phyloP scores from a whole-genome alignment of 441 rosid species.

The Gossypium lobatum region DNA sequence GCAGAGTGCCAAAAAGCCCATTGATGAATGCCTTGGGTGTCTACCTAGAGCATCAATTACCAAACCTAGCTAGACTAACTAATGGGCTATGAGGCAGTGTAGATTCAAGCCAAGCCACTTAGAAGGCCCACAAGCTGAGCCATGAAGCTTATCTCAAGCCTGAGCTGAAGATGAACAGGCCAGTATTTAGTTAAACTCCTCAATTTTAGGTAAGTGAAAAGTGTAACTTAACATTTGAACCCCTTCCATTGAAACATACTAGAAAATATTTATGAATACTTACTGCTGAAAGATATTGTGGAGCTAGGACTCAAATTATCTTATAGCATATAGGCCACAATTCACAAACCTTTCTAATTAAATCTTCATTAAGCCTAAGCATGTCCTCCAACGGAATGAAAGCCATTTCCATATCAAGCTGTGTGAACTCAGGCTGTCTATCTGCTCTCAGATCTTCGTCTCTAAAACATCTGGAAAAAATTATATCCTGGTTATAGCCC shows the following conservation, averaged over 20 bases:
- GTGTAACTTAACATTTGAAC: not conserved
- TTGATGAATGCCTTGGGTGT: not conserved
- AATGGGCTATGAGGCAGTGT: not conserved
- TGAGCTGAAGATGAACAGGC: not conserved
- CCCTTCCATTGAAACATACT: not conserved
- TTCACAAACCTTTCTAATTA: conserved; percentile 68
- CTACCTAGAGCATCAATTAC: not conserved
- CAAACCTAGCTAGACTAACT: conserved; percentile 7
- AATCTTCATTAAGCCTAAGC: conserved; percentile 81
- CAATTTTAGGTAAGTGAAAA: not conserved
- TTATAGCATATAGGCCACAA: not conserved
- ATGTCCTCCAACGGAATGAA: conserved; percentile 87
- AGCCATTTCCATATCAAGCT: conserved; percentile 95
- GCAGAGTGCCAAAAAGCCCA: not conserved
- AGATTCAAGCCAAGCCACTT: not conserved
- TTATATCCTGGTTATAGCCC: not conserved
- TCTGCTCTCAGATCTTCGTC: conserved; percentile 98
- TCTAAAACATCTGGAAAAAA: conserved; percentile 70
- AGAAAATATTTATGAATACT: not conserved
- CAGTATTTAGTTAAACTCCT: not conserved
- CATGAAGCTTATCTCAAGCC: not conserved
- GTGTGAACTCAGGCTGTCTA: conserved; percentile 97
- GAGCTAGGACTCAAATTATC: not conserved
- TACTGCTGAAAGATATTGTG: not conserved
- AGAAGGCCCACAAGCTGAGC: not conserved